Percentiles rank a stretch among this genome's conserved stretches.
These are phyloP conservation scores for Limnanthes douglasii DNA, from an alignment of 345 rosid species.

Conservation along the genomic window DNA sequence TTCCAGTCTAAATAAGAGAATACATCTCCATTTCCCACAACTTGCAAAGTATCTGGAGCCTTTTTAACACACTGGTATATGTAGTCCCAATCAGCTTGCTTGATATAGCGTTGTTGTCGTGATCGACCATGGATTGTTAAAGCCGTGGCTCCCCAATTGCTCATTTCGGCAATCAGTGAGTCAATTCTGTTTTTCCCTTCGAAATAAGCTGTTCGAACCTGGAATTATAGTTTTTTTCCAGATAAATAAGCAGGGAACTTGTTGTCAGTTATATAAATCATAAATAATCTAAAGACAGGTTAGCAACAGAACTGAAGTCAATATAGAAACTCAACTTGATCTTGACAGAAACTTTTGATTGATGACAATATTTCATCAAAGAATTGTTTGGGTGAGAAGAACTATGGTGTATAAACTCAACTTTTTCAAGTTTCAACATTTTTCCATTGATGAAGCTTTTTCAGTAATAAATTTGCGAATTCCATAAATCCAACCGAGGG, in stretches of 20 bases:
- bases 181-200: constrained; percentile 77
- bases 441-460: no score
- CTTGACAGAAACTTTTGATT: no score
- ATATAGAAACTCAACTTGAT: no score
- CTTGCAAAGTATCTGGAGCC: constrained; percentile 51
- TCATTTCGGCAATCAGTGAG: constrained; percentile 57
- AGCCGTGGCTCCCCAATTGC: constrained; percentile 80
- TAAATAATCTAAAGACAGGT: not conserved
- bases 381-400: no score
- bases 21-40: constrained; percentile 79
- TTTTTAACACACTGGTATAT: constrained; percentile 50
- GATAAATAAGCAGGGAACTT: constrained; percentile 1
- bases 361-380: constrained; percentile 1
- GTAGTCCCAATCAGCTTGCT: constrained; percentile 91
- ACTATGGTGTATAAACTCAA: no score
- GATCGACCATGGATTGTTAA: constrained; percentile 87
- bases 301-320: not conserved
- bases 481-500: not conserved
- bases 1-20: constrained; percentile 83
- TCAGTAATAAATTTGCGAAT: not conserved
- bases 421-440: no score
- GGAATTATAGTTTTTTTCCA: no score
- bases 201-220: constrained; percentile 79
- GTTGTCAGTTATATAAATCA: not conserved
- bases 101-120: constrained; percentile 88